Evolutionary conservation across 306 rosid species (phyloP), one percentile per base, ranked within the genome.

Genomic region (Betula pendula): DNA sequence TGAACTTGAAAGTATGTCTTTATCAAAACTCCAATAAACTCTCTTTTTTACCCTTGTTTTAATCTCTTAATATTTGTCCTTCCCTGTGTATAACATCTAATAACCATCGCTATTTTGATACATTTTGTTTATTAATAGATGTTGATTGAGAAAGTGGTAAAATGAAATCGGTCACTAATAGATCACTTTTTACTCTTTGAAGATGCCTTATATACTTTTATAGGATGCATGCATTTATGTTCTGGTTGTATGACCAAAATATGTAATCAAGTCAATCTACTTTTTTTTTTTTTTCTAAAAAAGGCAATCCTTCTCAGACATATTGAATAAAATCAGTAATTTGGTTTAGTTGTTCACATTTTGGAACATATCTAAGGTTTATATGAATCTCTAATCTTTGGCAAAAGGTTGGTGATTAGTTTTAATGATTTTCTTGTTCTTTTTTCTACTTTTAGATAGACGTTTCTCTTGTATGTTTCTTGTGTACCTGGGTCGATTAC

Each of bases 1-100:
- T 70, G 96, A 95, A 80, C 92, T 92, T 71, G 92, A 90, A 84
- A 95, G 98, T 94, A 87, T 56, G 97, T 81, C 71, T 17, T 74
- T 55, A 70, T 77, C 31, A 27, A 76, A 31, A 17, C 27, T 65
- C 6, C 42, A 33, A 56, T 49, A 31, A 55, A 24, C 50, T 79
- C 66, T 69, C 43, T 53, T 27, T 11, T 31, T 50, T 63, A 27
- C 35, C 66, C 27, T 49, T 38, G 27, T 59, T 55, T 62, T 17
- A 38, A 62, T 75, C 76, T 42, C 47, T 48, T 74, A 50, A 27
- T 11, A 50, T 49, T 73, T 78, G 43, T 81, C 24, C 33, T 60
- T 65, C 20, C 20, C 72, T 56, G 58, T 48, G 25, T 66, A 31
- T 77, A 47, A 63, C 48, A 52, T 71, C 25, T 58, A 73, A 59